Base-by-base conservation (phyloP, 1,139 yeast genomes). In the Suhomyces ambrosiae region DNA sequence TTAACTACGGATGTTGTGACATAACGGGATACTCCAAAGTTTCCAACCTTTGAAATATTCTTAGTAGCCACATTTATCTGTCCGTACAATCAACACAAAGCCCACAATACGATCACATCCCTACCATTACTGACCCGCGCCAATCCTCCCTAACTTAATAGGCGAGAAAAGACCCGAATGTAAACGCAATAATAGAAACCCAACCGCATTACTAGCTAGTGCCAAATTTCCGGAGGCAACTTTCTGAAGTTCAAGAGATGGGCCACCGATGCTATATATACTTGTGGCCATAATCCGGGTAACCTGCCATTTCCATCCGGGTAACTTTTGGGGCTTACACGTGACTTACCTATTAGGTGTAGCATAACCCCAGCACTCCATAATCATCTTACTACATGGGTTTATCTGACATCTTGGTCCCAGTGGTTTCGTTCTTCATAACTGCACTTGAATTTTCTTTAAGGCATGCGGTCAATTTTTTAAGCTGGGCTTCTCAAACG, bases 11-110 rank as follows among this genome's bases (percentile, higher is more conserved):
- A 16, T 76, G 77, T 77, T 40, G 71, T 70, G 81, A 68, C 64
- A 61, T 71, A 71, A 77, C 82, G 82, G 82, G 82, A 77, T 60
- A 67, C 76, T 52, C 58, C 49, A 57, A 54, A 58, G 74, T 74
- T 53, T 58, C 59, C 37, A 49, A 53, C 60, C 70, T 55, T 54
- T 48, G 47, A 57, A 62, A 64, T 63, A 71, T 74, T 60, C 80
- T 75, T 63, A 54, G 58, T 68, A 71, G 65, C 67, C 79, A 71
- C 70, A 35, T 47, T 58, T 35, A 42, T 75, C 80, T 74, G 64
- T 61, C 80, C 80, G 63, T 54, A 59, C 48, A 56, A 50, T 63
- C 71, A 66, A 64, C 73, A 61, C 54, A 47, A 47, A 49, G 52
- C 54, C 52, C 61, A 67, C 65, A 62, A 56, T 56, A 48, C 43